These are phyloP conservation scores for Whalleya microplaca DNA, from an alignment of 2,329 filamentous ascomycete species.

Conservation along the genomic window DNA sequence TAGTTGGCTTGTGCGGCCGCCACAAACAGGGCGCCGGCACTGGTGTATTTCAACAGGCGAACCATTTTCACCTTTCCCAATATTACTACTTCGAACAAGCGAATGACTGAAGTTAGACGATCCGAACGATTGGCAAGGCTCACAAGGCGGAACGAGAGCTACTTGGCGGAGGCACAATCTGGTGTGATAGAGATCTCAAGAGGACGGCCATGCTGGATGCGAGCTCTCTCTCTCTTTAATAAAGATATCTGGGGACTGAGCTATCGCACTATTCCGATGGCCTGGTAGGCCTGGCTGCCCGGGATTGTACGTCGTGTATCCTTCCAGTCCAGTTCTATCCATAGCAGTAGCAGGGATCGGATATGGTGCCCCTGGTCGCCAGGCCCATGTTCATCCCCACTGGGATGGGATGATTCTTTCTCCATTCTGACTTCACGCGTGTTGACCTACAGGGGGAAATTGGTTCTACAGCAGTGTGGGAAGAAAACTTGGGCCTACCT, in stretches of 20 bases:
- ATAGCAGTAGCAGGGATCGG: conserved; percentile 16
- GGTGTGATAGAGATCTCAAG: conserved; percentile 13
- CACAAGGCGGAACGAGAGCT: conserved; percentile 12
- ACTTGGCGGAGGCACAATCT: conserved; percentile 16
- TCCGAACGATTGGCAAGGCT: conserved; percentile 19
- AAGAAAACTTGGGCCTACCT: conserved; percentile 13
- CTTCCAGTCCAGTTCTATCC: conserved; percentile 13
- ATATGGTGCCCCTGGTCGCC: conserved; percentile 2
- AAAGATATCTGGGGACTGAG: conserved; percentile 6
- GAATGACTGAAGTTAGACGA: conserved; percentile 39
- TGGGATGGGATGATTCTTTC: conserved; percentile 3
- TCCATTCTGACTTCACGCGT: conserved; percentile 4
- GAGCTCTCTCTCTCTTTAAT: conserved; percentile 12
- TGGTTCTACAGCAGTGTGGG: not conserved
- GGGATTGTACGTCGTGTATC: conserved; percentile 9
- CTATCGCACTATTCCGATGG: conserved; percentile 11
- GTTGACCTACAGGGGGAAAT: conserved; percentile 14
- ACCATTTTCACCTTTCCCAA: conserved; percentile 28
- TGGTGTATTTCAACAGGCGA: conserved; percentile 36
- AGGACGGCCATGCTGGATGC: conserved; percentile 5
- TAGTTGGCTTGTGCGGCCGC: conserved; percentile 32
- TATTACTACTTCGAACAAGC: conserved; percentile 24
- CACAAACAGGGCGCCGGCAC: conserved; percentile 36
- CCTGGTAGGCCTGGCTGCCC: conserved; percentile 19
- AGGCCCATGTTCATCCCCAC: conserved; percentile 14